These are phyloP conservation scores for Microsporum ferrugineum DNA, from an alignment of 2,329 filamentous ascomycete genomes.

Conservation along the genomic window DNA sequence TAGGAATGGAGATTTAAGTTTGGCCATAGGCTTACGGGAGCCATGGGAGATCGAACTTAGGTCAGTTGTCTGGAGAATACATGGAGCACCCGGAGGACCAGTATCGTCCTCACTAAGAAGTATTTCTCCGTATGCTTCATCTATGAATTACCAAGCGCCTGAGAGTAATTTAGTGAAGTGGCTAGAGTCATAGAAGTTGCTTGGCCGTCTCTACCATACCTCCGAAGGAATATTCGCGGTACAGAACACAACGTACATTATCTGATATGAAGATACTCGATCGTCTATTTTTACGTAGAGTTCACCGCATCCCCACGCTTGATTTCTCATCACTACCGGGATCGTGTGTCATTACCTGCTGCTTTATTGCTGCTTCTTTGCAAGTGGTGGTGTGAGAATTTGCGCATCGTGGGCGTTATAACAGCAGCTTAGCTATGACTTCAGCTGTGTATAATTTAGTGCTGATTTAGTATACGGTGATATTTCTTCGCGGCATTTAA, in stretches of 20 bases:
- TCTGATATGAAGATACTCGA: neutral
- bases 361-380: too few species aligned
- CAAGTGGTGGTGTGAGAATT: too few species aligned
- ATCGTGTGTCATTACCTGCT: neutral
- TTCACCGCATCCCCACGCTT: neutral
- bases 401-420: too few species aligned
- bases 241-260: neutral
- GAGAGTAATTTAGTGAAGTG: neutral
- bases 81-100: neutral
- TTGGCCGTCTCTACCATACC: neutral
- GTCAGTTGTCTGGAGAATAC: neutral
- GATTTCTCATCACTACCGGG: neutral
- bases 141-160: neutral
- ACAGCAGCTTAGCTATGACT: too few species aligned
- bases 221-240: conserved; percentile 13
- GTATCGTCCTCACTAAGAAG: neutral
- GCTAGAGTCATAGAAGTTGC: neutral
- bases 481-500: too few species aligned
- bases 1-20: neutral
- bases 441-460: too few species aligned
- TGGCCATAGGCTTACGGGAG: neutral
- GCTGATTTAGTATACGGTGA: too few species aligned
- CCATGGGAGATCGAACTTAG: neutral
- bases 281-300: neutral
- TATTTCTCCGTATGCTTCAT: neutral